Conservation (phyloP, 208 protist species). For the Vickermania ingenoplastis region DNA sequence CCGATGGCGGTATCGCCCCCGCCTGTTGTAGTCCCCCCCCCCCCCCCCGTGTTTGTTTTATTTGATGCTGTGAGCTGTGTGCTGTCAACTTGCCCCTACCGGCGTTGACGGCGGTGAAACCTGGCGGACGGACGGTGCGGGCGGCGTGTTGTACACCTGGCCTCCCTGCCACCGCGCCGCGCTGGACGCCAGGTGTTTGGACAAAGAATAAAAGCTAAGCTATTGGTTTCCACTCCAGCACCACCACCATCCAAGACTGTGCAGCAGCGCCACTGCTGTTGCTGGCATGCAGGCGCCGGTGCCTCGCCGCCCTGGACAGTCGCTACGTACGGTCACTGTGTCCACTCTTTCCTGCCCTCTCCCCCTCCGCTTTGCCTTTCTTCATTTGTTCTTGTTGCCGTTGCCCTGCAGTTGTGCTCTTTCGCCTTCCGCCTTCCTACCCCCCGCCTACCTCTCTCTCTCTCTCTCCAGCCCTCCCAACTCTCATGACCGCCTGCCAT, state of each 20-base stretch:
- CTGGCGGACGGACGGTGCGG: too few relatives aligned
- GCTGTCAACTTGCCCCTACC: neutral
- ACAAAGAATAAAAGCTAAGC: too few relatives aligned
- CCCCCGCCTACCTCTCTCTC: neutral
- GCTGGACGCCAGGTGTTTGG: neutral
- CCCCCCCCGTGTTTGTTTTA: slow-evolving; percentile 6
- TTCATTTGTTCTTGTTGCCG: slow-evolving; percentile 1
- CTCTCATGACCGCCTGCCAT: slow-evolving; percentile 4
- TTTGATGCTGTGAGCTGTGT: neutral
- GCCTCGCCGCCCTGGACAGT: too few relatives aligned
- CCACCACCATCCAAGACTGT: neutral
- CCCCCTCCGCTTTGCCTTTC: neutral
- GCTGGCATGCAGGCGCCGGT: neutral
- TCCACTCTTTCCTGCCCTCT: too few relatives aligned
- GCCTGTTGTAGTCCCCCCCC: too few relatives aligned
- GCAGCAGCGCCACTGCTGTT: neutral
- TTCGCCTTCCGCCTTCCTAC: neutral
- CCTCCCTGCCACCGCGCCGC: neutral
- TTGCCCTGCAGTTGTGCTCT: slow-evolving; percentile 4
- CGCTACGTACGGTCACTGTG: too few relatives aligned
- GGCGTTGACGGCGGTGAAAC: neutral
- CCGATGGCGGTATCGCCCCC: neutral
- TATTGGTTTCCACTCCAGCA: too few relatives aligned
- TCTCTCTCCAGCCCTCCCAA: neutral
- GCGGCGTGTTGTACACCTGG: too few relatives aligned